Base-by-base conservation (phyloP, 2,329 filamentous ascomycete species). In the Atkinsonella texensis region DNA sequence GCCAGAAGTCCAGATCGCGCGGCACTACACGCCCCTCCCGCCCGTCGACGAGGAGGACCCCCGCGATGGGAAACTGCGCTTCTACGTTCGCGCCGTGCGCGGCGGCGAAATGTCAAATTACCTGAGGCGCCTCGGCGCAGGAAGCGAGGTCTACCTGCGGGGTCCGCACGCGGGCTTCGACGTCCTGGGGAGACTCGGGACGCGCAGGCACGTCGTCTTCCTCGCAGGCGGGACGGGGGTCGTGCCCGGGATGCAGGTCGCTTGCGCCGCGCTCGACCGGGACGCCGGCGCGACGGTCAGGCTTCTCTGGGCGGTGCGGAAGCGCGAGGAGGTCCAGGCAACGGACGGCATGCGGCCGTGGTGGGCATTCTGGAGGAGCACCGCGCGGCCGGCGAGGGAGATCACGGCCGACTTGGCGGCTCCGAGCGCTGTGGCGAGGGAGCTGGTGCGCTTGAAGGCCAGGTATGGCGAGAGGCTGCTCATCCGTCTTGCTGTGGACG, bases 171-270 rank as follows among this genome's bases (percentile, higher is more conserved):
- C 80, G 1, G 88, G 91, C 46, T 87, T 84, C 55, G 64, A 76
- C 60, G 61, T 80, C 11, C 49, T 59, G 5, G 48, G 57, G 7
- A 57, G 68, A 11, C 59, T 70, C 2, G 67, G 66, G 13, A 50
- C 52, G 2, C 50, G 56, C 39, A 57, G 58, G 20, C 61, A 60
- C n/a, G 74, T 96, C 2, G 72, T 96, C 2, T 95, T 97, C 62
- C 71, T 97, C 20, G 93, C 90, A 1, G 93, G 90, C 2, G 93
- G 93, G 0, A 98, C 93, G 0, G 91, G 93, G 1, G 86, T 98
- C 59, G 89, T 89, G 15, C 88, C 91, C 0, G 93, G 90, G 8
- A 69, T 97, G 65, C 91, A 97, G 68, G 79, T 85, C 41, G 87
- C 83, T 1, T 71, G 82, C 54, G 79, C 80, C 0, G 67, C 91